Conservation (phyloP, 306 rosid genomes). For the Pyrus betulifolia region DNA sequence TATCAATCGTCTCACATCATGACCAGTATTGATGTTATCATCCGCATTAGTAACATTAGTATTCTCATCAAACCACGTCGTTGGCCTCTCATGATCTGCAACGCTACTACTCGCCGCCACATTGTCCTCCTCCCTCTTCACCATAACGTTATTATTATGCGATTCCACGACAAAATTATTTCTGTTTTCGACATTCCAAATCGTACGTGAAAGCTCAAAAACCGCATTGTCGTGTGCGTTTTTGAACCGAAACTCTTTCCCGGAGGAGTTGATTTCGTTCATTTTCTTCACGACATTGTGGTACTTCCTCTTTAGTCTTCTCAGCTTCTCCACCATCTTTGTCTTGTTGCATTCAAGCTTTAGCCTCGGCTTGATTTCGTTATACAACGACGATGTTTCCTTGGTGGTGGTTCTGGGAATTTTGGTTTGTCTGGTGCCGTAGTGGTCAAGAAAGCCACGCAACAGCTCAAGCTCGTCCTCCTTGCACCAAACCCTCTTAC, state of each 20-base stretch:
- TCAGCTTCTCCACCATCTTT: slow-evolving; percentile 66
- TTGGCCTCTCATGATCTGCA: not conserved
- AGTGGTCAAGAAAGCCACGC: slow-evolving; percentile 60
- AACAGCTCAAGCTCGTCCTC: slow-evolving; percentile 72
- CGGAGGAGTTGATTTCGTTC: slow-evolving; percentile 16
- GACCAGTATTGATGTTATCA: not conserved
- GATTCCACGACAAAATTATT: not conserved
- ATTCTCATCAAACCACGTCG: not conserved
- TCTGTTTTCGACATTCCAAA: slow-evolving; percentile 37
- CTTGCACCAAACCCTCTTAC: slow-evolving; percentile 58
- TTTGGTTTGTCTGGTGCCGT: slow-evolving; percentile 9
- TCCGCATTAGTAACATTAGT: not conserved
- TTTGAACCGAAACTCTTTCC: slow-evolving; percentile 49
- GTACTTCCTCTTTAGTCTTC: slow-evolving; percentile 72
- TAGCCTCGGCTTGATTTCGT: slow-evolving; percentile 47
- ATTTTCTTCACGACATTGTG: slow-evolving; percentile 31
- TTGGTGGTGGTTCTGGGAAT: not conserved
- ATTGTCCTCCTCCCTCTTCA: not conserved
- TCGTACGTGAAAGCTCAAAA: slow-evolving; percentile 61
- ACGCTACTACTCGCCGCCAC: not conserved
- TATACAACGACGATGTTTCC: slow-evolving; percentile 32
- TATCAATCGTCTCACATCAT: slow-evolving; percentile 3
- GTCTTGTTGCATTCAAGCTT: slow-evolving; percentile 54
- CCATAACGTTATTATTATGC: not conserved
- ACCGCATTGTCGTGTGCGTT: slow-evolving; percentile 59